Evolutionary conservation across 2,329 filamentous ascomycete genomes (phyloP), one percentile per base, ranked within the genome.

Genomic region (Fusarium secorum): DNA sequence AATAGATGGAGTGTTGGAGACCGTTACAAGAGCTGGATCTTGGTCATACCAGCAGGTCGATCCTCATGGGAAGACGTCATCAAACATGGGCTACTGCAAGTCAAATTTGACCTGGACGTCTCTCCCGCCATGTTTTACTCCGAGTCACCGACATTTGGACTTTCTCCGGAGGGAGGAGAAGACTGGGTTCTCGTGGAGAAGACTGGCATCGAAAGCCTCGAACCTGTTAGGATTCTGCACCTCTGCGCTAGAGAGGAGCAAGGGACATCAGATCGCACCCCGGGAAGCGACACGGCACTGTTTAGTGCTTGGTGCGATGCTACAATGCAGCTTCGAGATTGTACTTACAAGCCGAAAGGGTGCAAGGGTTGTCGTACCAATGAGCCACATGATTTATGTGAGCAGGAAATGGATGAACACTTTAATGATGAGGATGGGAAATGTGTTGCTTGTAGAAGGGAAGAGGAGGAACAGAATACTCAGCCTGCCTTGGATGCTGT

Each of bases 341-440:
- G 68, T 20, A 60, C 59, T 10, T 72, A 72, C 18, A 49, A 33
- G 9, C 28, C 6, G 11, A 13, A 18, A 2, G 41, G 15, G 3
- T 72, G 70, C 14, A 33, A 68, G 7, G 42, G 17, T 3, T 72
- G 70, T 18, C 3, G 15, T 11, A n/a, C 45, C 17, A 26, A 46
- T 7, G 42, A 51, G 30, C 51, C 58, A 4, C 70, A 71, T 26
- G 44, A 55, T 3, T 13, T 5, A 13, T 72, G 68, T 30, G 64
- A 54, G 11, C 18, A n/a, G 11, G 64, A 72, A 14, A 42, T 60
- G 42, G 13, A 55, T 18, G 70, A 71, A 18, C 70, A 71, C 35
- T 71, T 57, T 22, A 62, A 64, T 24, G 62, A 71, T 13, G 68
- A 69, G 11, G 68, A 71, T 14, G 70, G 55, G 2, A 56, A 66